phyloP scores from a whole-genome alignment of 176 grass and related monocot genomes.

The Oryza brachyantha region DNA sequence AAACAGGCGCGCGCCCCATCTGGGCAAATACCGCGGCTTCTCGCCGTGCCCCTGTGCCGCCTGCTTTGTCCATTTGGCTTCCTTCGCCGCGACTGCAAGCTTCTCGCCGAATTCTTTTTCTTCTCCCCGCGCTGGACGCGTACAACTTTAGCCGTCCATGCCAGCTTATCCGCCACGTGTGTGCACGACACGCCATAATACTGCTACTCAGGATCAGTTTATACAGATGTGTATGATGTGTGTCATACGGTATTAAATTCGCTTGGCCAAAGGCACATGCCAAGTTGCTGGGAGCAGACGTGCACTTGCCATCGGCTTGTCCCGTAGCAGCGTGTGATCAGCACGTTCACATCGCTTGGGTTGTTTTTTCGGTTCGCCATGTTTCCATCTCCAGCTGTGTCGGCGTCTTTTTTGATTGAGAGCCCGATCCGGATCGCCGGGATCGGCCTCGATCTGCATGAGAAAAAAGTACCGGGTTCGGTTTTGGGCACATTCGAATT shows the following conservation, averaged over 20 bases:
- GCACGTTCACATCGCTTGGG: not conserved
- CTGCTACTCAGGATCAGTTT: not conserved
- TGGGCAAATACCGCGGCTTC: conserved; percentile 21
- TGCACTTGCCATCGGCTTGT: not conserved
- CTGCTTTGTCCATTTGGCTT: not conserved
- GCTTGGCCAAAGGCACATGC: not conserved
- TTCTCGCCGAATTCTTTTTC: not conserved
- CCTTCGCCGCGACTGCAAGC: not conserved
- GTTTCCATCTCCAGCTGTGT: not conserved
- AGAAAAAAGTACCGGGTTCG: not conserved
- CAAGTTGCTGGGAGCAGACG: not conserved
- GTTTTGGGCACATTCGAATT: not conserved
- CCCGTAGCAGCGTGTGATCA: not conserved
- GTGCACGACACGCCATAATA: not conserved
- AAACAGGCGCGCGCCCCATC: not conserved
- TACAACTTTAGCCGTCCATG: not conserved
- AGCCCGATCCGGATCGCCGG: not conserved
- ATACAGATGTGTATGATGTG: not conserved
- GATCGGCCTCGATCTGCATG: not conserved
- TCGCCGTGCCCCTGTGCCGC: not conserved
- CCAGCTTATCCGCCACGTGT: conserved; percentile 21
- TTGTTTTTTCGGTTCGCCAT: not conserved
- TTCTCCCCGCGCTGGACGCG: not conserved
- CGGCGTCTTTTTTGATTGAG: not conserved
- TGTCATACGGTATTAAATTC: not conserved